Evolutionary conservation across 208 protist genomes (phyloP), one percentile per base, ranked within the genome.

Genomic region (Leishmania turanica): DNA sequence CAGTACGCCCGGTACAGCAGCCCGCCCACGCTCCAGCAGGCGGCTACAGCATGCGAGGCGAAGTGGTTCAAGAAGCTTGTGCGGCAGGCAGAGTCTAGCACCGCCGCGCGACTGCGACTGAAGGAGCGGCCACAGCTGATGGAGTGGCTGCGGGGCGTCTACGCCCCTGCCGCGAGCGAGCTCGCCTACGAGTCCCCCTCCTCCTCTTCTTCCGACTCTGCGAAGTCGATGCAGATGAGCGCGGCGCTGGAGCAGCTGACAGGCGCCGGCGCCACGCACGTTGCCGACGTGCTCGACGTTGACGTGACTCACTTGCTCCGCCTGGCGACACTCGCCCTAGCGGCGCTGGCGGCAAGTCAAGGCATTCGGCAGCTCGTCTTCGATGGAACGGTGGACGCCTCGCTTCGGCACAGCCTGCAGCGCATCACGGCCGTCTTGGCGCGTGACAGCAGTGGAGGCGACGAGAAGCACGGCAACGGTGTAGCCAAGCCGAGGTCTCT

Each of bases 361-460:
- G 75, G 82, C 68, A 81, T 90, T 58, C 86, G 83, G 27, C 80
- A 88, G 76, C 80, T 90, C 47, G 71, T 81, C 66, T 62, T 84
- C 11, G 75, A 81, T 1, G 84, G 80, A 60, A 80, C 84, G 69
- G 77, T 90, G 74, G 84, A 82, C 9, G 60, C 78, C 60, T 77
- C 75, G 37, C 74, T 88, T 24, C 84, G 82, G 11, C 27, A 70
- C n/a, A 88, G 77, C 19, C 83, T 88, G 77, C 75, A 66, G 40
- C 81, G 86, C 80, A 64, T 90, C 19, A 80, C 81, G 1, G 64
- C 82, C 7, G 75, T 86, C 60, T 45, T 90, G 15, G 58, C 70
- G 31, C 34, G 31, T 21, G 54, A 69, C 58, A 65, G 81, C 72
- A 51, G 17, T 9, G 53, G 71, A 45, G 56, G n/a, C 34, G 69